Evolutionary conservation across 2,329 filamentous ascomycete species (phyloP).

Genomic region (Chaetomium olivaceum): DNA sequence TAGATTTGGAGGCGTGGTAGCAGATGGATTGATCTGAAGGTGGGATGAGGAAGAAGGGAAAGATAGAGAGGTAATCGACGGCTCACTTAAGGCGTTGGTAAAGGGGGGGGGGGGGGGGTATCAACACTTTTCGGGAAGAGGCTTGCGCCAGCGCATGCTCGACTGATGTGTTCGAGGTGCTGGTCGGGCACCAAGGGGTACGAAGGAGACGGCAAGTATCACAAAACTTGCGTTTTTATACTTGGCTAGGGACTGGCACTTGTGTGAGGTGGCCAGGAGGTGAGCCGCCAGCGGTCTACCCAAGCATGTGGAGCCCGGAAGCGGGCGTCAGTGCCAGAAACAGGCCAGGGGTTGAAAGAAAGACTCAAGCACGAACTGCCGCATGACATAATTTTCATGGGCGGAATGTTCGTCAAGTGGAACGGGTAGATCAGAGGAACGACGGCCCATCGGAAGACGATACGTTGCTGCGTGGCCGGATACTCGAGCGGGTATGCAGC

Average conservation of each 20-base stretch:
- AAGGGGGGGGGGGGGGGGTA: constrained; percentile 18
- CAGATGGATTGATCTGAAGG: not conserved
- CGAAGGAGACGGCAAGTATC: constrained; percentile 18
- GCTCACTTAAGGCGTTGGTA: constrained; percentile 22
- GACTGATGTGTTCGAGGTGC: constrained; percentile 27
- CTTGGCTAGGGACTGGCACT: constrained; percentile 21
- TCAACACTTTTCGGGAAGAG: constrained; percentile 19
- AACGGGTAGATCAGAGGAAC: constrained; percentile 18
- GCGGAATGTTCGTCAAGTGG: constrained; percentile 18
- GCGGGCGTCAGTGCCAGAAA: constrained; percentile 18
- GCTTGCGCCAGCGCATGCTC: constrained; percentile 31
- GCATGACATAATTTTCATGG: constrained; percentile 29
- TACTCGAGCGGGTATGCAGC: constrained; percentile 21
- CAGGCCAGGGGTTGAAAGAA: not conserved
- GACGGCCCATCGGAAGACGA: constrained; percentile 25
- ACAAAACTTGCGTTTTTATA: constrained; percentile 28
- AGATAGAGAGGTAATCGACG: constrained; percentile 16
- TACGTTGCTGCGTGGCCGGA: constrained; percentile 22
- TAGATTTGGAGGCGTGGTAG: not conserved
- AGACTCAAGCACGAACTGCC: constrained; percentile 19
- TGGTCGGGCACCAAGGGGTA: constrained; percentile 34
- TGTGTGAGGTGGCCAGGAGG: constrained; percentile 21
- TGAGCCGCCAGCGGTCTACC: constrained; percentile 20
- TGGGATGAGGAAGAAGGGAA: not conserved
- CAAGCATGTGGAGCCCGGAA: constrained; percentile 24